These are phyloP conservation scores for Aspergillus cejpii DNA, from an alignment of 2,329 filamentous ascomycete genomes.

Conservation along the genomic window DNA sequence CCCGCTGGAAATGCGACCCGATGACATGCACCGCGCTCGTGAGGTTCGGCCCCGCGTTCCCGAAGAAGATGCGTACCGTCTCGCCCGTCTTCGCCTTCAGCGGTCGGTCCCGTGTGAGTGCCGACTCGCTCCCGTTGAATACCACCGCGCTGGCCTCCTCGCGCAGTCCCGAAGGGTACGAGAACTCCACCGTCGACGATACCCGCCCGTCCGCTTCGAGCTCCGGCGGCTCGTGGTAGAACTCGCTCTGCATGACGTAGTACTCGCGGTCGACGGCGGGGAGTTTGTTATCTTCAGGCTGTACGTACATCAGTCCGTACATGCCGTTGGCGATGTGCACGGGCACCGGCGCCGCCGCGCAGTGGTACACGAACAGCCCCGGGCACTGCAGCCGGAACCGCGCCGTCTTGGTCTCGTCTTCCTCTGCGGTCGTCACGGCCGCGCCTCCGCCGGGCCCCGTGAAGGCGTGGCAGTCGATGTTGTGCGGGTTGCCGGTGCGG, in stretches of 20 bases:
- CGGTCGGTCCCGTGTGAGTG: conserved; percentile 26
- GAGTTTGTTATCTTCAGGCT: conserved; percentile 26
- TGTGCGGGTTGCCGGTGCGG: conserved; percentile 31
- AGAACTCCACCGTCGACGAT: conserved; percentile 29
- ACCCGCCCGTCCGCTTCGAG: conserved; percentile 26
- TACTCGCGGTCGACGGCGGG: conserved; percentile 31
- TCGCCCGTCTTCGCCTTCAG: conserved; percentile 28
- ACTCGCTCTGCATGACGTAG: conserved; percentile 37
- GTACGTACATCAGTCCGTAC: conserved; percentile 36
- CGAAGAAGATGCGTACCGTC: conserved; percentile 32
- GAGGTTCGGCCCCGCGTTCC: conserved; percentile 32
- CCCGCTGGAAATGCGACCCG: conserved; percentile 25
- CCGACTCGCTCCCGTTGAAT: conserved; percentile 31
- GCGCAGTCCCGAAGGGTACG: conserved; percentile 30
- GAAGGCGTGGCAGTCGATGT: conserved; percentile 34
- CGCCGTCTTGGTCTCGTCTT: conserved; percentile 29
- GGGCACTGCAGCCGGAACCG: conserved; percentile 27
- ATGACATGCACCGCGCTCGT: conserved; percentile 32
- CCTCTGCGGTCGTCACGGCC: conserved; percentile 28
- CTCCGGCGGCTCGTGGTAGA: conserved; percentile 35
- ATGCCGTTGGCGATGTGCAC: conserved; percentile 37
- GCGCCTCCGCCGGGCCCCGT: conserved; percentile 31
- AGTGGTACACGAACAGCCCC: conserved; percentile 33
- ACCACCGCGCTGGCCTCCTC: conserved; percentile 29
- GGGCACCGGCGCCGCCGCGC: conserved; percentile 32